phyloP scores from a whole-genome alignment of 305 asterid genomes.

The Fraxinus sp. region DNA sequence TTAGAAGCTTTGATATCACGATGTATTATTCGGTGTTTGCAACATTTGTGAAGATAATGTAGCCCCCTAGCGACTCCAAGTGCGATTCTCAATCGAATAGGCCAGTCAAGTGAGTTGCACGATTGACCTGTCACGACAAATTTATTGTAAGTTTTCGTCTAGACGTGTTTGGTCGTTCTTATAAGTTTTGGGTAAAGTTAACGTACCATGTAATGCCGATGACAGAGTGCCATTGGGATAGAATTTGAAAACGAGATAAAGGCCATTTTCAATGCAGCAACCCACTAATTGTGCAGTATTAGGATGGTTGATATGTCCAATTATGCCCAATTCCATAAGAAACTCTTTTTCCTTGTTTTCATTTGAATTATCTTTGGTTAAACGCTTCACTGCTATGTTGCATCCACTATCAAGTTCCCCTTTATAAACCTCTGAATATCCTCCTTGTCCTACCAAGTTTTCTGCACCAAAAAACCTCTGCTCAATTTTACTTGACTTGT shows the following conservation, averaged over 20 bases:
- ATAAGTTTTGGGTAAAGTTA: neutral
- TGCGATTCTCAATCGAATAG: slow-evolving; percentile 58
- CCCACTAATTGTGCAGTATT: slow-evolving; percentile 73
- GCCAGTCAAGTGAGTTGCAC: slow-evolving; percentile 55
- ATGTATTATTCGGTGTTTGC: slow-evolving; percentile 83
- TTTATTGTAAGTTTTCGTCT: neutral
- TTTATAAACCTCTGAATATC: slow-evolving; percentile 74
- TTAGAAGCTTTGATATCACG: slow-evolving; percentile 93
- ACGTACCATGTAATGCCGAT: slow-evolving; percentile 70
- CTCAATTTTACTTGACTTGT: neutral
- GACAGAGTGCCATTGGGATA: slow-evolving; percentile 78
- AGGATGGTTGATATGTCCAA: slow-evolving; percentile 72
- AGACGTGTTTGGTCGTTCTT: neutral
- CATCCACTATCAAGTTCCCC: slow-evolving; percentile 51
- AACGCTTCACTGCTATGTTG: slow-evolving; percentile 66
- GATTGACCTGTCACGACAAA: slow-evolving; percentile 39
- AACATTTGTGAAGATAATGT: slow-evolving; percentile 82
- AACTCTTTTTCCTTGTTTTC: slow-evolving; percentile 71
- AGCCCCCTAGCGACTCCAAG: slow-evolving; percentile 75
- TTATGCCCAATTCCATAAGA: slow-evolving; percentile 69
- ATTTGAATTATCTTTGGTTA: slow-evolving; percentile 53
- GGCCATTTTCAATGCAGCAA: slow-evolving; percentile 76
- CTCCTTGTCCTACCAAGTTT: slow-evolving; percentile 84
- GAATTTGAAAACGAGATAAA: slow-evolving; percentile 66
- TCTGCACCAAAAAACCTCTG: slow-evolving; percentile 38